These are phyloP conservation scores for Plasmopara viticola DNA, from an alignment of 352 stramenopile genomes.

Conservation along the genomic window DNA sequence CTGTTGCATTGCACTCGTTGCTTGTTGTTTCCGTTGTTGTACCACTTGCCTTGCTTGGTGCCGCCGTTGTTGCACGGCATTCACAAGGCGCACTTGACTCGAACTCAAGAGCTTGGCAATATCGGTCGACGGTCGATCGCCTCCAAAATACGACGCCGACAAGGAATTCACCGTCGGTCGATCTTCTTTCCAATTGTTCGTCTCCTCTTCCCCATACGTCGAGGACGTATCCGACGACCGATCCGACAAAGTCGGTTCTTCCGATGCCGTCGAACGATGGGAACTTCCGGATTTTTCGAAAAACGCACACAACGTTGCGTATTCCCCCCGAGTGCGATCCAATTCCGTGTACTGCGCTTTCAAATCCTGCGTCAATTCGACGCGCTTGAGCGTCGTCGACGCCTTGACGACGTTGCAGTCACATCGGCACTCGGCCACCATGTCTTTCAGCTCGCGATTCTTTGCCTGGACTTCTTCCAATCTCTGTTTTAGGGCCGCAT, in stretches of 20 bases:
- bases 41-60: conserved; percentile 27
- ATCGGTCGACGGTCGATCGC: conserved; percentile 39
- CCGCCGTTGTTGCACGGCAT: conserved; percentile 28
- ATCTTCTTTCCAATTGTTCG: conserved; percentile 24
- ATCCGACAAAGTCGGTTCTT: conserved; percentile 36
- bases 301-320: conserved; percentile 38
- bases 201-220: conserved; percentile 29
- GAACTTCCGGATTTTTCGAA: conserved; percentile 45
- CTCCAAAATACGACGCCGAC: conserved; percentile 30
- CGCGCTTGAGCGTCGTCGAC: conserved; percentile 45
- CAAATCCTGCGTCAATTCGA: conserved; percentile 55
- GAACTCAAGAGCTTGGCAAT: conserved; percentile 33
- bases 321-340: conserved; percentile 35
- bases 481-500: conserved; percentile 36
- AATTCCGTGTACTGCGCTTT: conserved; percentile 42
- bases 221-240: conserved; percentile 30
- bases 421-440: conserved; percentile 50
- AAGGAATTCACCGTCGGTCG: conserved; percentile 24
- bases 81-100: conserved; percentile 20
- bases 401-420: conserved; percentile 52
- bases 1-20: conserved; percentile 18
- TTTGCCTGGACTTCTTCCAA: conserved; percentile 50
- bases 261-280: conserved; percentile 36
- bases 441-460: conserved; percentile 52
- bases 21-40: conserved; percentile 27